Evolutionary conservation across 345 rosid genomes (phyloP), one percentile per base, ranked within the genome.

Genomic region (Populus davidiana): DNA sequence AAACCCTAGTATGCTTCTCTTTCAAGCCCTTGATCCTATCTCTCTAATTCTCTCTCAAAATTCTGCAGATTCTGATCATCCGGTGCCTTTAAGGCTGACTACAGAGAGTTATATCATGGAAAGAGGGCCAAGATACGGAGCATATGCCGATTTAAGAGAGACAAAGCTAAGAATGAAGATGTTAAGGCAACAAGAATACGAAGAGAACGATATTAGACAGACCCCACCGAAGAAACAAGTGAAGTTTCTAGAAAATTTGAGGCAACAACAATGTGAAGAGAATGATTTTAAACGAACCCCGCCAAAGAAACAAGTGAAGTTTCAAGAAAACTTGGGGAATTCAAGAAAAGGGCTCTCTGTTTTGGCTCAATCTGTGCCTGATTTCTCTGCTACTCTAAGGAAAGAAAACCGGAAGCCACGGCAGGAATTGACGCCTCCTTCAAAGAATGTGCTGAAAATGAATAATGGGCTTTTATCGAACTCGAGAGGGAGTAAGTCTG

Each of bases 101-200:
- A 79, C 90, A 1, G 87, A 88, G 74, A 63, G 75, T 71, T 86
- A 71, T 65, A 54, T 64, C 80, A 79, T 92, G 89, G 96, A 90
- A 83, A 88, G 99, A 84, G 99, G 99, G 23, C 93, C 98, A 5
- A 86, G 90, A 67, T 95, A 95, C 75, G 39, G 80, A 21, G 96
- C 89, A 18, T 95, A 95, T 81, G 88, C 97, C 6, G 81, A 87
- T 69, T 75, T 95, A 25, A 77, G 99, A 38, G 99, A 95, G 74
- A 86, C 89, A 0, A 91, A 81, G 81, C 88, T 95, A 43, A 85
- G 86, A 21, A 65, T 81, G 81, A 92, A 78, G 84, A 86, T 67
- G 12, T 11, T 43, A 2, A 69, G 82, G 79, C 77, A 63, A 21
- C 81, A 86, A 71, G 88, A 86, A 74, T 17, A 67, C 62, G 84